Evolutionary conservation across 23 red algal species (phyloP).

Genomic region (Chondrus crispus): DNA sequence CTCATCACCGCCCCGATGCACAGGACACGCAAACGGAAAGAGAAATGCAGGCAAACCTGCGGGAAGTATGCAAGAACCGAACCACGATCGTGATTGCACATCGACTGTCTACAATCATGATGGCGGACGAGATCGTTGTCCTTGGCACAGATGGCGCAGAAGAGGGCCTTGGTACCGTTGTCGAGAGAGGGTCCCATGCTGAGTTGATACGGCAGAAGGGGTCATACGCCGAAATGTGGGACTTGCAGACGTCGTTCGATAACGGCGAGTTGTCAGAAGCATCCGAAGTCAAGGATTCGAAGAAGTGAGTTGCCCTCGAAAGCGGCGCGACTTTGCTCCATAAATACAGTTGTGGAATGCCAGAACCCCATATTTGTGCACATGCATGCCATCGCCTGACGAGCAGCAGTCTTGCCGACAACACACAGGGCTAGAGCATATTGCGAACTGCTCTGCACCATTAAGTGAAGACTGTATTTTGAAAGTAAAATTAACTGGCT

Average conservation of each 20-base stretch:
- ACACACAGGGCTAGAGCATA: no score
- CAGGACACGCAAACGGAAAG: slow-evolving; percentile 80
- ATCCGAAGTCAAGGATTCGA: neutral
- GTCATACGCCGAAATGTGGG: neutral
- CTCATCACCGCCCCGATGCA: no score
- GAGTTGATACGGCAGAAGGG: neutral
- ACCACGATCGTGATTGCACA: slow-evolving; percentile 94
- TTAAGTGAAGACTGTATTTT: no score
- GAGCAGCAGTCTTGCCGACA: no score
- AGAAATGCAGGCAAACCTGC: slow-evolving; percentile 78
- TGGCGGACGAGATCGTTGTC: slow-evolving; percentile 88
- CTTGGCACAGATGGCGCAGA: slow-evolving; percentile 43
- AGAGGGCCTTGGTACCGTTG: neutral
- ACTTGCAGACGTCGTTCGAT: neutral
- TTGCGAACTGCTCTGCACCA: no score
- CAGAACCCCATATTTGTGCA: no score
- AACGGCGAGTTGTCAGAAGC: neutral
- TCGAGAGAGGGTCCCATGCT: slow-evolving; percentile 20
- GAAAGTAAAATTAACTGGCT: no score
- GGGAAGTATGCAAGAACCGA: slow-evolving; percentile 69
- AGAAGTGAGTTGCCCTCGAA: no score
- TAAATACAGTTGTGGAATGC: no score
- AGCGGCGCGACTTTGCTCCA: no score
- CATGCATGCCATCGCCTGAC: no score
- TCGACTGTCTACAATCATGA: slow-evolving; percentile 83